Base-by-base conservation (phyloP, 2,329 filamentous ascomycete genomes). In the Ceratocystis alfenasii region DNA sequence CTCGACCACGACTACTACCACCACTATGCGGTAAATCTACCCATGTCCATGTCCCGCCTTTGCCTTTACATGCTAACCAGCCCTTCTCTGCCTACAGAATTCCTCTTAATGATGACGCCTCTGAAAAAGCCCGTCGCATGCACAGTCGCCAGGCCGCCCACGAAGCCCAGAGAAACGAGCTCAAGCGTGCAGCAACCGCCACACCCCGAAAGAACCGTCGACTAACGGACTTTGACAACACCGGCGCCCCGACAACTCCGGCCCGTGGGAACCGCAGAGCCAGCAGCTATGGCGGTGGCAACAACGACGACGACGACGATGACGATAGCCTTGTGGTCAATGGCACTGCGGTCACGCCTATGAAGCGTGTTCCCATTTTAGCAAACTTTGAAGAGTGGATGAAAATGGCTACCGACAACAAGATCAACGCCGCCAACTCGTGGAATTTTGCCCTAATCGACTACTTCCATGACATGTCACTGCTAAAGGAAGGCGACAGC, bases 371-470 rank as follows among this genome's bases (percentile, higher is more conserved):
- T 33, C 94, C 94, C 0, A 88, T 99, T 71, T 80, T 99, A 65
- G 94, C 94, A 72, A 99, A 99, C 76, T 99, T 97, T 72, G 94
- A 99, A 75, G 94, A 99, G 75, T 97, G 93, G 94, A 97, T 99
- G 91, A 99, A 97, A 81, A 95, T 99, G 91, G 94, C 94, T 1
- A 97, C 94, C 17, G 94, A 99, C 78, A 99, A 99, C 78, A 94
- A 94, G 77, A 99, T 99, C 80, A 99, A 97, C 74, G 93, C 94
- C 62, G 86, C 88, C 68, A 99, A 99, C 76, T 96, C 92, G 36
- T 99, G 94, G 94, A 97, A 97, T 75, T 97, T 99, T 77, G 94
- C 94, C n/a, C 83, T 99, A 20, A 99, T 99, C 74, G 94, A 99
- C 76, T 99, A 99, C 77, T 99, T 99, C 73, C 93, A 99, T 75